Conservation (phyloP, 2,329 filamentous ascomycete genomes). For the Penicillium janthinellum region DNA sequence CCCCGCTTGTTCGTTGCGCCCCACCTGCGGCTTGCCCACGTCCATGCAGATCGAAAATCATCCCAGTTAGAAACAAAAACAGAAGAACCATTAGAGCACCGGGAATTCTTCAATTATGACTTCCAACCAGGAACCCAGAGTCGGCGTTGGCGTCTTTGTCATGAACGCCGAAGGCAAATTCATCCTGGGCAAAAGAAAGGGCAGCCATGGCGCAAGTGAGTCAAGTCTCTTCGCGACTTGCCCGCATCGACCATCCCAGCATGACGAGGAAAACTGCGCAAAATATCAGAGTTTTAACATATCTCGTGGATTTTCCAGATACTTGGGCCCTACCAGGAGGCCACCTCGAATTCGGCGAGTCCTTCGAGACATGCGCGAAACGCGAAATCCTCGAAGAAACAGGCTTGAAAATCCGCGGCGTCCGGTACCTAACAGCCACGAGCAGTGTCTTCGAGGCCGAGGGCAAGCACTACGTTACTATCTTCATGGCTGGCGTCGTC, state of each 20-base stretch:
- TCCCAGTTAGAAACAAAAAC: neutral
- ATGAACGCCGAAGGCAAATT: slow-evolving; percentile 46
- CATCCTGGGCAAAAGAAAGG: slow-evolving; percentile 51
- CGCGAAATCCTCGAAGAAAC: slow-evolving; percentile 74
- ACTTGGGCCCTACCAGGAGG: slow-evolving; percentile 72
- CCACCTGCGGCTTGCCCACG: neutral
- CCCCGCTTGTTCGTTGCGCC: slow-evolving; percentile 5
- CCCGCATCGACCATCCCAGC: neutral
- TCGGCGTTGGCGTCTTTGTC: slow-evolving; percentile 55
- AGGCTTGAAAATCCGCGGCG: slow-evolving; percentile 57
- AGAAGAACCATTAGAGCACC: neutral
- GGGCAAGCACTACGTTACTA: slow-evolving; percentile 73
- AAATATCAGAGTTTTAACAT: neutral
- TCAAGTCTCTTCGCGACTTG: neutral
- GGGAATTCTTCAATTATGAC: neutral
- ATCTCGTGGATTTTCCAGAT: slow-evolving; percentile 39
- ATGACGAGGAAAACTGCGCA: no score
- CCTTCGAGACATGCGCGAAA: slow-evolving; percentile 61
- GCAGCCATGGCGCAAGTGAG: slow-evolving; percentile 51
- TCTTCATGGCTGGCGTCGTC: slow-evolving; percentile 64
- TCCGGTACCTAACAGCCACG: slow-evolving; percentile 62
- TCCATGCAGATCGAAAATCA: slow-evolving; percentile 6
- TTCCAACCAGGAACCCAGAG: slow-evolving; percentile 29
- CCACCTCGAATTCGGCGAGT: slow-evolving; percentile 71
- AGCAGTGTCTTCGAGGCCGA: slow-evolving; percentile 65